Evolutionary conservation across 2,329 filamentous ascomycete species (phyloP).

Genomic region (Ploettnerulaceae sp.): DNA sequence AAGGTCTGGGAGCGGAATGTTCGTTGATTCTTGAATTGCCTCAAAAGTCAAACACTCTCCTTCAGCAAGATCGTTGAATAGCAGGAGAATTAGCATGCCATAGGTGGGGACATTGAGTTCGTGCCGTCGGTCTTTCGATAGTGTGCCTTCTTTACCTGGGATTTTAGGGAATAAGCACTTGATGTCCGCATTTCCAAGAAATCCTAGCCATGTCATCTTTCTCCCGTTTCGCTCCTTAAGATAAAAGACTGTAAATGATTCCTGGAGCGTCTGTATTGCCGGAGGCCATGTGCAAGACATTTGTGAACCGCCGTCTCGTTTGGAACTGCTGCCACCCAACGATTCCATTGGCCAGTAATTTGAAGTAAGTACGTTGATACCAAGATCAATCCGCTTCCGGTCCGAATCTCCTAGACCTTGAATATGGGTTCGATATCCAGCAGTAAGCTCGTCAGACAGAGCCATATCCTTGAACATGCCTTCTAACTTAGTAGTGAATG

Average conservation of each 20-base stretch:
- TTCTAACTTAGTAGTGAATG: conserved; percentile 89
- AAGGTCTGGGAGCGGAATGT: conserved; percentile 70
- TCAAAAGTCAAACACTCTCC: conserved; percentile 54
- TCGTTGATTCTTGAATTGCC: conserved; percentile 78
- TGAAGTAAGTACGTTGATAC: conserved; percentile 80
- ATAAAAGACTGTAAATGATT: conserved; percentile 87
- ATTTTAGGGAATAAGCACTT: conserved; percentile 71
- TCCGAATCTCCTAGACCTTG: conserved; percentile 46
- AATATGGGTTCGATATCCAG: conserved; percentile 68
- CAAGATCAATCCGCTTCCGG: conserved; percentile 68
- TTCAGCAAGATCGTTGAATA: conserved; percentile 75
- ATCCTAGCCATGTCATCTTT: conserved; percentile 75
- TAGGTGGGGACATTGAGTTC: conserved; percentile 92
- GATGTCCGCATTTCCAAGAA: conserved; percentile 76
- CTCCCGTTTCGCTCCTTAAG: conserved; percentile 81
- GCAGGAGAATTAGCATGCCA: conserved; percentile 80
- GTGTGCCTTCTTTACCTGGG: conserved; percentile 61
- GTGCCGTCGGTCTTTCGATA: conserved; percentile 67
- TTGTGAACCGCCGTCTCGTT: conserved; percentile 43
- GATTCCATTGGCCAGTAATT: conserved; percentile 94
- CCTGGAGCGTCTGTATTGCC: conserved; percentile 68
- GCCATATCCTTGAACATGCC: conserved; percentile 98
- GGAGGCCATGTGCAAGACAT: conserved; percentile 66
- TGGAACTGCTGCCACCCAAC: conserved; percentile 58
- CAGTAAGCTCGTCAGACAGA: conserved; percentile 76